phyloP scores from a whole-genome alignment of 2,329 filamentous ascomycete genomes.

The Cercospora sp. region DNA sequence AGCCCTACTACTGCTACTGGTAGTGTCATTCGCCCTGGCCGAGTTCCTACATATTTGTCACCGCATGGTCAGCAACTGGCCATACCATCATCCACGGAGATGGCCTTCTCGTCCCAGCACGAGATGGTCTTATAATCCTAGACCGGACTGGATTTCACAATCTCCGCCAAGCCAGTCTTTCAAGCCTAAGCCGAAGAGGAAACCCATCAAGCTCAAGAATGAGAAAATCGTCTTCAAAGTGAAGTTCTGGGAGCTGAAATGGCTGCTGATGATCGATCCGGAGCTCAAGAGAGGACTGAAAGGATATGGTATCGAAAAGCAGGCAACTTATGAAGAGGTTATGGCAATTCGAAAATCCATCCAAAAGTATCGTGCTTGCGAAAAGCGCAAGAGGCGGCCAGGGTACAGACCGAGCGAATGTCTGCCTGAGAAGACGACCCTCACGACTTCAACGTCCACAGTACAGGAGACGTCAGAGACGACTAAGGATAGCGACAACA shows the following conservation, averaged over 20 bases:
- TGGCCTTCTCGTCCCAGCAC: neutral
- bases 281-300: neutral
- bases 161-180: neutral
- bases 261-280: neutral
- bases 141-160: neutral
- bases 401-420: neutral
- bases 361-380: neutral
- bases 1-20: neutral
- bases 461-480: neutral
- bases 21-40: neutral
- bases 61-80: neutral
- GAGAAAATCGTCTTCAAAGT: neutral
- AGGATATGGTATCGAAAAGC: neutral
- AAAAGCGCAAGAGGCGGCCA: neutral
- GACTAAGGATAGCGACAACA: neutral
- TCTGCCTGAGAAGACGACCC: neutral
- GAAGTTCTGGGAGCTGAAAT: neutral
- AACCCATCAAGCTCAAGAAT: neutral
- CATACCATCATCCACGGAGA: neutral
- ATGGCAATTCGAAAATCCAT: neutral
- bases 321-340: neutral
- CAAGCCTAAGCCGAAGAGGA: neutral
- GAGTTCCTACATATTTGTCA: neutral
- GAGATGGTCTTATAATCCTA: neutral
- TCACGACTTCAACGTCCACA: neutral